A percentile compares a stretch with the other conserved stretches of the same genome.
These are phyloP conservation scores for Fusarium solani-melongenae DNA, from an alignment of 2,329 filamentous ascomycete genomes.

Conservation along the genomic window DNA sequence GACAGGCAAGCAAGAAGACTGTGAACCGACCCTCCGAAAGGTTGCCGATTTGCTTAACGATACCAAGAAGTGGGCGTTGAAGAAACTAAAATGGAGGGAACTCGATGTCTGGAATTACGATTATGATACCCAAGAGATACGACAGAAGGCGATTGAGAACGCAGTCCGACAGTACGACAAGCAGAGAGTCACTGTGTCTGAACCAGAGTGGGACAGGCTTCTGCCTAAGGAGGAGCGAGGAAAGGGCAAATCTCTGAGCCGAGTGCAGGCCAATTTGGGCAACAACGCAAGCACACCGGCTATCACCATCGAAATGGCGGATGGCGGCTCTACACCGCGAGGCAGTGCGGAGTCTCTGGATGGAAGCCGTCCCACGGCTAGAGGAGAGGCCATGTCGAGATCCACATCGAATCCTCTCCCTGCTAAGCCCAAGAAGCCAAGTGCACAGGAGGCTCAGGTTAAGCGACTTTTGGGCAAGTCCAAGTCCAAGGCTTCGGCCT, in stretches of 20 bases:
- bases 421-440: conserved; percentile 67
- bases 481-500: conserved; percentile 50
- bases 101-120: conserved; percentile 72
- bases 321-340: conserved; percentile 57
- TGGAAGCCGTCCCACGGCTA: conserved; percentile 45
- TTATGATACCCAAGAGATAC: conserved; percentile 64
- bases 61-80: conserved; percentile 65
- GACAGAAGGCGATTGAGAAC: conserved; percentile 70
- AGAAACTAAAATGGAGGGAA: conserved; percentile 70
- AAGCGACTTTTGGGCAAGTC: conserved; percentile 61
- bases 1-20: conserved; percentile 63
- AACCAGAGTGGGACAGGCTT: conserved; percentile 71
- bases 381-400: conserved; percentile 59
- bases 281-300: conserved; percentile 60
- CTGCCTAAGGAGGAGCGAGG: conserved; percentile 68
- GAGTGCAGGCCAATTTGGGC: conserved; percentile 68
- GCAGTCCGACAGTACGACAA: conserved; percentile 70
- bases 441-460: conserved; percentile 64
- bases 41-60: conserved; percentile 64
- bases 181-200: conserved; percentile 64
- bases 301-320: conserved; percentile 61
- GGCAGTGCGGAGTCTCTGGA: conserved; percentile 50
- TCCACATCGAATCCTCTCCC: conserved; percentile 63
- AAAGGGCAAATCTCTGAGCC: conserved; percentile 69
- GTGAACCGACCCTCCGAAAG: conserved; percentile 66